Conservation (phyloP, 768 basidiomycete species). For the Clitopilus passeckerianus region DNA sequence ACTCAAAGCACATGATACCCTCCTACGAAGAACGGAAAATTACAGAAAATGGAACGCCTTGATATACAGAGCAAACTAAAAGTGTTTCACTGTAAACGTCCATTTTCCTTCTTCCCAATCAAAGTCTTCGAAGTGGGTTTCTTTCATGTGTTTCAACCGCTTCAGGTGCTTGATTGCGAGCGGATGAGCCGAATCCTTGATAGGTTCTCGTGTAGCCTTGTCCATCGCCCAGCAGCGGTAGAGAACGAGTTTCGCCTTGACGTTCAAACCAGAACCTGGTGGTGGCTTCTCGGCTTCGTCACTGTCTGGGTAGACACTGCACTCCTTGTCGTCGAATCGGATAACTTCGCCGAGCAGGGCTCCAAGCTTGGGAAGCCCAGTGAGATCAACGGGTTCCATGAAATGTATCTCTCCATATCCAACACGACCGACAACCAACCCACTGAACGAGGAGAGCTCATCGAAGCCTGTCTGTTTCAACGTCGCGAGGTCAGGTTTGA, state of each 20-base stretch:
- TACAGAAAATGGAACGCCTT: background rate
- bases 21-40: background rate
- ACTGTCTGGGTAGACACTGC: slow-evolving; percentile 89
- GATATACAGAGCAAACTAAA: slow-evolving; percentile 36
- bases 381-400: slow-evolving; percentile 79
- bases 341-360: slow-evolving; percentile 85
- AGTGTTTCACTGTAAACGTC: slow-evolving; percentile 94
- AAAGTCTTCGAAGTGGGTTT: slow-evolving; percentile 81
- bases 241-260: slow-evolving; percentile 72
- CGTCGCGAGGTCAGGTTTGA: slow-evolving; percentile 70
- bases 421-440: slow-evolving; percentile 84
- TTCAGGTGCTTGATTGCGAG: slow-evolving; percentile 68
- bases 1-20: background rate
- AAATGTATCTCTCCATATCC: slow-evolving; percentile 90
- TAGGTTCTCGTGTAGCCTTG: slow-evolving; percentile 85
- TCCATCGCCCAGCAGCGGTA: slow-evolving; percentile 85
- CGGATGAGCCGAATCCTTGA: slow-evolving; percentile 79
- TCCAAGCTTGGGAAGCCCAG: slow-evolving; percentile 72
- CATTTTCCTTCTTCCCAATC: slow-evolving; percentile 80
- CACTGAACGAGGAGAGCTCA: slow-evolving; percentile 67
- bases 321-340: slow-evolving; percentile 87
- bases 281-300: slow-evolving; percentile 83
- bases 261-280: slow-evolving; percentile 84
- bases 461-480: slow-evolving; percentile 70
- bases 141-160: slow-evolving; percentile 77